phyloP scores from a whole-genome alignment of 2,329 filamentous ascomycete genomes.

The Cercospora sesami region DNA sequence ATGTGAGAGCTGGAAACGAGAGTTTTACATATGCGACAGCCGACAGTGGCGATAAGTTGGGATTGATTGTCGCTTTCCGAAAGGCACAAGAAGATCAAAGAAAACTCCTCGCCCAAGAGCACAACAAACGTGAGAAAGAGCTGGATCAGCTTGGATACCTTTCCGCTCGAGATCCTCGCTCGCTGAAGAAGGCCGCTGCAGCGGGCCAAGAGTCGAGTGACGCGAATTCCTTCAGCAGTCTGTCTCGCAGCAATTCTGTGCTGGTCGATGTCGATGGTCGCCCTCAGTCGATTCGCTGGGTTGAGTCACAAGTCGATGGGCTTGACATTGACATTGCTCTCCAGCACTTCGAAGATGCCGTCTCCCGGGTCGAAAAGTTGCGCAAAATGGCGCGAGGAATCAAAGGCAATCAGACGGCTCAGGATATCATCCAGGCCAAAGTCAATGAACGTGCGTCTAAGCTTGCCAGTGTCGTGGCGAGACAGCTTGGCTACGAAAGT shows the following conservation, averaged over 20 bases:
- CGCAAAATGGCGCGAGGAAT: constrained; percentile 75
- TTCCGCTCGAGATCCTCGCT: constrained; percentile 39
- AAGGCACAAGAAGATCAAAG: constrained; percentile 91
- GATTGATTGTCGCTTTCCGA: constrained; percentile 82
- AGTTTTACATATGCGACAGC: constrained; percentile 90
- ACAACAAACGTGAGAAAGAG: constrained; percentile 76
- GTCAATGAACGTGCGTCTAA: constrained; percentile 80
- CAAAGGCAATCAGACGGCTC: constrained; percentile 81
- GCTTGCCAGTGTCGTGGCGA: constrained; percentile 74
- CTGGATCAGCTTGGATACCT: constrained; percentile 37
- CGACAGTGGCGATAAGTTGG: constrained; percentile 71
- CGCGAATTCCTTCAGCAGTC: constrained; percentile 24
- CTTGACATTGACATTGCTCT: constrained; percentile 94
- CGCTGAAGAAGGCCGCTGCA: constrained; percentile 60
- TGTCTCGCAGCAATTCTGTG: constrained; percentile 51
- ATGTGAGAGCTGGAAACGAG: constrained; percentile 83
- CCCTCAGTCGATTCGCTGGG: constrained; percentile 93
- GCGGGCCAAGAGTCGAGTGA: constrained; percentile 48
- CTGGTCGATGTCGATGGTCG: constrained; percentile 95
- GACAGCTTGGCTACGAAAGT: constrained; percentile 75
- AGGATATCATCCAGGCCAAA: constrained; percentile 90
- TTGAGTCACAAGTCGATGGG: constrained; percentile 92
- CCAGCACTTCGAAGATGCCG: constrained; percentile 82
- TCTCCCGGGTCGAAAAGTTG: constrained; percentile 79
- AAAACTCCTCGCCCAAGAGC: constrained; percentile 79